Evolutionary conservation across 768 basidiomycete species (phyloP), one percentile per base, ranked within the genome.

Genomic region (Boletus reticulatus): DNA sequence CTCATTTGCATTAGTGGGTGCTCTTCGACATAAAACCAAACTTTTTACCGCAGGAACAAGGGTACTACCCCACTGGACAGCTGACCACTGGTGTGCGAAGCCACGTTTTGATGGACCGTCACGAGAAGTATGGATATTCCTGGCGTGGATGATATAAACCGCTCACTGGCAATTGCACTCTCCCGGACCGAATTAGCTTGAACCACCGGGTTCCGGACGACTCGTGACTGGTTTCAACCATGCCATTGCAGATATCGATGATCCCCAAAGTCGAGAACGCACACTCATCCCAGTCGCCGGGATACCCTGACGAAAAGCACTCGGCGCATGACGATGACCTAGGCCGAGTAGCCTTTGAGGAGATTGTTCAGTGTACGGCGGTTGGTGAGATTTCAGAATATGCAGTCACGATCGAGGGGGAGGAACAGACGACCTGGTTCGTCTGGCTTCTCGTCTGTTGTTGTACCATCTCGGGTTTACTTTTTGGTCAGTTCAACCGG

Each of bases 381-480:
- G 31, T 44, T 13, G 83, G 80, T 22, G 83, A 84, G 59, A 82
- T 85, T 44, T 83, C 81, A 48, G 84, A 86, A 59, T 65, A 82
- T 51, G 75, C 79, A 1, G 80, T 84, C 8, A 78, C 84, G 11
- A 81, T 80, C 17, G 85, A 87, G 60, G 84, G 84, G 13, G 85
- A 87, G 55, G 85, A 86, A 55, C 73, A 71, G 56, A 85, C 84
- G 22, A 87, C 87, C 0, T 81, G 80, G 78, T 90, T 90, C 59
- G 82, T 92, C 3, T 89, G 88, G 87, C 73, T 84, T n/a, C 78
- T 92, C 41, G 89, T 91, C 14, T 68, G 79, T 49, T 84, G 85
- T 56, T 84, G 85, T n/a, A 84, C 86, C 48, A 86, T 92, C 52
- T 88, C 87, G 13, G 89, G 88, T 17, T 69, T 89, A 22, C 76